These are phyloP conservation scores for Eragrostis curvula DNA, from an alignment of 176 grass and related monocot species.

Conservation along the genomic window DNA sequence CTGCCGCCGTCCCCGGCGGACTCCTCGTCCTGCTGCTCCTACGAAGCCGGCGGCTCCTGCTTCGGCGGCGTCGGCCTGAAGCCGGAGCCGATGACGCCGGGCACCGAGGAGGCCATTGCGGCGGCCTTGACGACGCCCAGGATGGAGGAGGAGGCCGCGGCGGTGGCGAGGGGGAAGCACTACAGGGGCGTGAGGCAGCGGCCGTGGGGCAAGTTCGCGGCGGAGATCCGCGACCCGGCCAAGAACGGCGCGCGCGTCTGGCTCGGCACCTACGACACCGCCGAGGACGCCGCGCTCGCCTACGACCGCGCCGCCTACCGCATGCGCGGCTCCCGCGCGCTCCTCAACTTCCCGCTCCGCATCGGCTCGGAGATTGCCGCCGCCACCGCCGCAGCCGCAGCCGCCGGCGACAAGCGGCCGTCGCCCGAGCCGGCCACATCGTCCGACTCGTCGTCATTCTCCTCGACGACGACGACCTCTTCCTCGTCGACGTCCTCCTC, in stretches of 20 bases:
- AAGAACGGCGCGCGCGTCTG: slow-evolving; percentile 94
- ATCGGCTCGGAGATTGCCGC: slow-evolving; percentile 63
- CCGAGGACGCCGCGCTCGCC: slow-evolving; percentile 87
- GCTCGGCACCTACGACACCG: slow-evolving; percentile 92
- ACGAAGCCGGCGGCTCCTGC: slow-evolving; percentile 1
- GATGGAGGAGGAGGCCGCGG: slow-evolving; percentile 1
- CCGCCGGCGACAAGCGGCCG: slow-evolving; percentile 52
- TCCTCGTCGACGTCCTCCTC: too few relatives aligned
- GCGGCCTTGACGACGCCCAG: background rate
- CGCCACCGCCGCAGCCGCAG: background rate
- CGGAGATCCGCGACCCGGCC: slow-evolving; percentile 96
- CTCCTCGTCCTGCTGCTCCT: background rate
- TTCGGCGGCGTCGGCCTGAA: background rate
- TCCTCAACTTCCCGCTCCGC: slow-evolving; percentile 96
- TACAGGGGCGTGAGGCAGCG: slow-evolving; percentile 91
- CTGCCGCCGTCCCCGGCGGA: slow-evolving; percentile 26
- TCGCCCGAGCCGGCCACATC: slow-evolving; percentile 50
- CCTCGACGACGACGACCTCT: too few relatives aligned
- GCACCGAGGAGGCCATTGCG: too few relatives aligned
- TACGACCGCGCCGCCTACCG: slow-evolving; percentile 93
- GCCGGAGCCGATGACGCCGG: slow-evolving; percentile 10
- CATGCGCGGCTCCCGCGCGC: slow-evolving; percentile 96
- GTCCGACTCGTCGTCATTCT: slow-evolving; percentile 44
- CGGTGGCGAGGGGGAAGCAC: slow-evolving; percentile 58
- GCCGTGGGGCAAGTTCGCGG: slow-evolving; percentile 97